Percentiles rank a stretch among this genome's conserved stretches.
Evolutionary conservation across 2,329 filamentous ascomycete genomes (phyloP).

Genomic region (Coniosporium tulheliwenetii): DNA sequence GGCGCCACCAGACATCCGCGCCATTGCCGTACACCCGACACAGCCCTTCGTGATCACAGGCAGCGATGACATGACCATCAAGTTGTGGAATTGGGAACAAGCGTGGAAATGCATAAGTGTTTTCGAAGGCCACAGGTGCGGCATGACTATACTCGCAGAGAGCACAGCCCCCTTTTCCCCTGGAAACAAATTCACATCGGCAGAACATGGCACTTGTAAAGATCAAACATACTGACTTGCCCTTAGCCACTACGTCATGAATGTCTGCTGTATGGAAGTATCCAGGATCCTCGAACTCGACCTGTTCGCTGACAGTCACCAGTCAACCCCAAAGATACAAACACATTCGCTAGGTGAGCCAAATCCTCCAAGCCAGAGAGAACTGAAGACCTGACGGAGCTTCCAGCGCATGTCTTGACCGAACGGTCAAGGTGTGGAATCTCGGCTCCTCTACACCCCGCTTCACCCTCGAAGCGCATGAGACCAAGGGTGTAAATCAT

Average conservation of each 20-base stretch:
- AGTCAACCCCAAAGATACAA: slow-evolving; percentile 92
- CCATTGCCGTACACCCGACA: slow-evolving; percentile 87
- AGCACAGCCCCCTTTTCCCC: no score
- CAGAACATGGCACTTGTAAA: slow-evolving; percentile 65
- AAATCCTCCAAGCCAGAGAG: not conserved
- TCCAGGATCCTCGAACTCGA: no score
- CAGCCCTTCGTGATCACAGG: slow-evolving; percentile 93
- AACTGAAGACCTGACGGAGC: slow-evolving; percentile 34
- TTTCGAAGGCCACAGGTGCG: slow-evolving; percentile 72
- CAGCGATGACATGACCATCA: slow-evolving; percentile 97
- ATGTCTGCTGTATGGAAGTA: no score
- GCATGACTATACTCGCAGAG: no score
- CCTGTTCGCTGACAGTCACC: no score
- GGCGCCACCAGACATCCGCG: slow-evolving; percentile 51
- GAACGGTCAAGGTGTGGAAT: slow-evolving; percentile 97
- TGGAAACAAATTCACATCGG: not conserved
- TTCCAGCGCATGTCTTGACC: slow-evolving; percentile 85
- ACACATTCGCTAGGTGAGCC: slow-evolving; percentile 16
- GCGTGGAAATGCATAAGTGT: slow-evolving; percentile 95
- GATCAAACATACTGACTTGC: no score
- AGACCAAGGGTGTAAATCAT: slow-evolving; percentile 95
- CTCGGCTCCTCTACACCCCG: slow-evolving; percentile 87
- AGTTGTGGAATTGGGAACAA: slow-evolving; percentile 98
- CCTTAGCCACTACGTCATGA: no score
- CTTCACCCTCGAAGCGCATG: slow-evolving; percentile 92